phyloP scores from a whole-genome alignment of 345 rosid species.

The Murraya koenigii region DNA sequence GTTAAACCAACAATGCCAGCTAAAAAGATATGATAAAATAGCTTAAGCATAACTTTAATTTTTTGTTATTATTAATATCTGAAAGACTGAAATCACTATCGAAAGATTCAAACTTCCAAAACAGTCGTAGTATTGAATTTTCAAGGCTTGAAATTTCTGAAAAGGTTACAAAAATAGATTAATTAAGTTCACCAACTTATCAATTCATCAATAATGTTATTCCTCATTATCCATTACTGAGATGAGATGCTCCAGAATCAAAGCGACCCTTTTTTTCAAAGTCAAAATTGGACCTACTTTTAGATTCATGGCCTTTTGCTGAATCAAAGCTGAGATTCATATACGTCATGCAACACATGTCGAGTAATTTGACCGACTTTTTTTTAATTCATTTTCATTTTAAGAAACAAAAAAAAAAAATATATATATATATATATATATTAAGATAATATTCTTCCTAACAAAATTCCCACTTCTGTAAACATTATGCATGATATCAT shows the following conservation, averaged over 20 bases:
- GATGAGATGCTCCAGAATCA: background rate
- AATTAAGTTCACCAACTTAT: no score
- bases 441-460: background rate
- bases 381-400: background rate
- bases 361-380: conserved; percentile 1
- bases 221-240: background rate
- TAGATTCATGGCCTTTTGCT: background rate
- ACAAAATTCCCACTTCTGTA: background rate
- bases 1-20: background rate
- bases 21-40: no score
- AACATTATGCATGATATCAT: background rate
- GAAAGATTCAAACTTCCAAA: background rate
- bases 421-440: no score
- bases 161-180: no score
- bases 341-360: background rate
- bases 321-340: background rate
- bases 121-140: background rate
- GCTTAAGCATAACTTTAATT: background rate
- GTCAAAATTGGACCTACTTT: background rate
- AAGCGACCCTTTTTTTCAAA: background rate
- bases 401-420: no score
- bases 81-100: background rate
- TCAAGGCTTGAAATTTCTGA: background rate
- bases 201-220: background rate
- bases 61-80: no score